Evolutionary conservation across 1,284 basidiomycete species (phyloP).

Genomic region (Neolentinus lepideus): DNA sequence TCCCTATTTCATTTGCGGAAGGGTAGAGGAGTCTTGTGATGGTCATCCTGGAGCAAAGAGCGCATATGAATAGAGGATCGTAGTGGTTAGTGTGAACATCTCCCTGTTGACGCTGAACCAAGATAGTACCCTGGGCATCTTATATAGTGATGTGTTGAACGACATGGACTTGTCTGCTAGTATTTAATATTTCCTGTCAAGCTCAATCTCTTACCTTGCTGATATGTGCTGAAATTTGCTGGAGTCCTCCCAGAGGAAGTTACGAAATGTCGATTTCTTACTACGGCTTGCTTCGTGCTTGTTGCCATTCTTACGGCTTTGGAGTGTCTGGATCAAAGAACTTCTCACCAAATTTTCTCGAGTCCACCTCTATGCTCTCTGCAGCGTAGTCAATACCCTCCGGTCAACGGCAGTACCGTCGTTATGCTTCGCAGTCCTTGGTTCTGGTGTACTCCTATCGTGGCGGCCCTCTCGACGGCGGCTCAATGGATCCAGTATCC

Average conservation of each 20-base stretch:
- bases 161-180: no score
- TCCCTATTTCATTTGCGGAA: constrained; percentile 37
- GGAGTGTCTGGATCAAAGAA: not conserved
- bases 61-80: not conserved
- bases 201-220: no score
- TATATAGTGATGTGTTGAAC: no score
- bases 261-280: no score
- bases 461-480: not conserved
- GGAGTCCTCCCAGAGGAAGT: no score
- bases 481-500: constrained; percentile 27
- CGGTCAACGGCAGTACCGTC: no score
- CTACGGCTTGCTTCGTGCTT: not conserved
- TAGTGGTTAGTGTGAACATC: not conserved
- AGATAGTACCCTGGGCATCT: no score
- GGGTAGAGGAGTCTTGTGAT: constrained; percentile 61
- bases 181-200: no score
- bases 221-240: no score
- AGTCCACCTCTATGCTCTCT: not conserved
- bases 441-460: not conserved
- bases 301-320: not conserved
- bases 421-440: not conserved
- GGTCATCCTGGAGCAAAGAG: not conserved
- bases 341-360: not conserved
- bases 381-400: no score
- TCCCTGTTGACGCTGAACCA: no score